These are phyloP conservation scores for Ballota nigra DNA, from an alignment of 257 asterid species.

Conservation along the genomic window DNA sequence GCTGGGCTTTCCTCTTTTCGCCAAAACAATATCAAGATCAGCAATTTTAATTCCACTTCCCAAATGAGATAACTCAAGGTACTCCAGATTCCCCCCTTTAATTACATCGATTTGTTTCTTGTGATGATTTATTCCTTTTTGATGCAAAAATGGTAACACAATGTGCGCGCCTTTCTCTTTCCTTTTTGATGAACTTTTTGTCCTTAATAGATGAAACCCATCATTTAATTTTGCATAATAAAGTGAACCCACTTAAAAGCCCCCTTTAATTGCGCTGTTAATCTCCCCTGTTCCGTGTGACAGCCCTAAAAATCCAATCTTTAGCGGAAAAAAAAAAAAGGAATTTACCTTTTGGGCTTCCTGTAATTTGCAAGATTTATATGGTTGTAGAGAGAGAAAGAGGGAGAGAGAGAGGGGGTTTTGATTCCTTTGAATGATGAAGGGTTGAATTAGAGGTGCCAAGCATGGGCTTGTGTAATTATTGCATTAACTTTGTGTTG, in stretches of 20 bases:
- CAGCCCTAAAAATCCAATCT: slow-evolving; percentile 6
- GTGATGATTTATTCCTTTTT: slow-evolving; percentile 24
- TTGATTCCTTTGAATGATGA: slow-evolving; percentile 48
- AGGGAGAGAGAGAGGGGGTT: slow-evolving; percentile 13
- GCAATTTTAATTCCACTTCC: slow-evolving; percentile 25
- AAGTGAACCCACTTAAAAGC: slow-evolving; percentile 38
- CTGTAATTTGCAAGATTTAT: slow-evolving; percentile 8
- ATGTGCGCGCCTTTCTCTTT: slow-evolving; percentile 24
- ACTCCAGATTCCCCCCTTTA: slow-evolving; percentile 18
- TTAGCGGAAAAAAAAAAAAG: not conserved
- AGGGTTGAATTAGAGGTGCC: slow-evolving; percentile 55
- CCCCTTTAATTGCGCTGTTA: slow-evolving; percentile 78
- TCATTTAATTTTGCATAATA: slow-evolving; percentile 31
- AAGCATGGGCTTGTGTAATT: slow-evolving; percentile 66
- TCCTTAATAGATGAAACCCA: slow-evolving; percentile 22
- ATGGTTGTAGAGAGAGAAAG: slow-evolving; percentile 7
- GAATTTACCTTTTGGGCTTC: slow-evolving; percentile 23
- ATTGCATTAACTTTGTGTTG: slow-evolving; percentile 46
- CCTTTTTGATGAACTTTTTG: slow-evolving; percentile 31
- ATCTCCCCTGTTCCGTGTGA: slow-evolving; percentile 39
- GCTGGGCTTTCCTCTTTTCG: slow-evolving; percentile 28
- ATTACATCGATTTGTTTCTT: slow-evolving; percentile 5
- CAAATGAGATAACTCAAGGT: slow-evolving; percentile 41
- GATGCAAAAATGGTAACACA: slow-evolving; percentile 28
- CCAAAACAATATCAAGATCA: slow-evolving; percentile 25